Base-by-base conservation (phyloP, 768 basidiomycete genomes). In the Tricholoma matsutake region DNA sequence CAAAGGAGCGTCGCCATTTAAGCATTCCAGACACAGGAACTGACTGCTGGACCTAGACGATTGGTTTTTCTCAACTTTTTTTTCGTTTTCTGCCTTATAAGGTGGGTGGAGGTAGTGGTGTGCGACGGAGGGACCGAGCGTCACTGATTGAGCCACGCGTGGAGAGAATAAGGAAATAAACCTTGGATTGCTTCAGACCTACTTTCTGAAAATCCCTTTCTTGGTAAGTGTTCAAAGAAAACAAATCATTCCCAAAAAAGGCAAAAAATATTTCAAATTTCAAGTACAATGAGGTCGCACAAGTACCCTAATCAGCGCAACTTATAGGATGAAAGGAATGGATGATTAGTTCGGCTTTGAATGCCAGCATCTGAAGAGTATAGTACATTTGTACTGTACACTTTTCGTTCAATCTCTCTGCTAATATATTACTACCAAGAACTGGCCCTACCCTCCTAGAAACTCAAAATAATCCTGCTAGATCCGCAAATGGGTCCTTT, bases 401-500 rank as follows among this genome's bases (percentile, higher is more conserved):
- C n/a, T n/a, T n/a, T n/a, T n/a, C n/a, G n/a, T n/a, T n/a, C n/a
- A n/a, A n/a, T n/a, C 22, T 25, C 22, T 25, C 22, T 25, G 22
- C 3, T 25, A 25, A 25, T 25, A 25, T 25, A 25, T 25, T 25
- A 25, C 22, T 3, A 25, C 22, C 22, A 25, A 25, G 22, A 25
- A 25, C 22, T 25, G 22, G 22, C 43, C 45, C 22, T 47, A 43
- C 43, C 43, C n/a, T 43, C 43, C 43, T 3, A 53, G 16, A 32
- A 8, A 56, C 54, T 67, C 62, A 94, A 71, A 94, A 92, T 58
- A 94, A 73, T 18, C 87, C 87, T 2, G 81, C 91, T 35, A 94
- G 78, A 74, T 94, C 92, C 6, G 91, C 90, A 67, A 94, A 94
- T 43, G 92, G 92, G 72, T 94, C 92, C 70, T 91, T 94, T 59